phyloP scores from a whole-genome alignment of 2,329 filamentous ascomycete genomes.

The Paecilomyces dactylethromorphus region DNA sequence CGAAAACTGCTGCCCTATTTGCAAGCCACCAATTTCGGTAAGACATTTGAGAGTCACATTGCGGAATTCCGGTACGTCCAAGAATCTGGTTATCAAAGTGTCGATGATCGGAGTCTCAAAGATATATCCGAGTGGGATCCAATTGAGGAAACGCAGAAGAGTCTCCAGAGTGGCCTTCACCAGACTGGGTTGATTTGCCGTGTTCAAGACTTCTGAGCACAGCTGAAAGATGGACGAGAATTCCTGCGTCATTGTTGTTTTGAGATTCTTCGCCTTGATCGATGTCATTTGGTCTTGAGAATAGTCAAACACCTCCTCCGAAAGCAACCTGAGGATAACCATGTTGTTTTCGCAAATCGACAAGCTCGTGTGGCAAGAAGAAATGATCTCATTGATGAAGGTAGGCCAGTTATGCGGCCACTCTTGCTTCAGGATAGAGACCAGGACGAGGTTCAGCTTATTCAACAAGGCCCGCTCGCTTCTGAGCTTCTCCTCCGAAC shows the following conservation, averaged over 20 bases:
- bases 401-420: slow-evolving; percentile 99
- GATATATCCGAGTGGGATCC: slow-evolving; percentile 97
- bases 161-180: slow-evolving; percentile 97
- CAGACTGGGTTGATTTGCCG: slow-evolving; percentile 78
- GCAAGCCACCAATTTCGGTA: slow-evolving; percentile 91
- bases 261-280: slow-evolving; percentile 88
- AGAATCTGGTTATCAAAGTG: slow-evolving; percentile 83
- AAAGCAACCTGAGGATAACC: slow-evolving; percentile 90
- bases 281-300: slow-evolving; percentile 99
- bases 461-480: slow-evolving; percentile 85
- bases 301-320: slow-evolving; percentile 98
- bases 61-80: slow-evolving; percentile 89
- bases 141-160: slow-evolving; percentile 92
- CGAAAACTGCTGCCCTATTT: slow-evolving; percentile 66
- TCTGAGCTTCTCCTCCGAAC: slow-evolving; percentile 79
- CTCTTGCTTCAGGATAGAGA: slow-evolving; percentile 97
- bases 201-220: slow-evolving; percentile 89
- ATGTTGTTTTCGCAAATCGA: slow-evolving; percentile 99
- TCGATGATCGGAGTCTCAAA: slow-evolving; percentile 97
- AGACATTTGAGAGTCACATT: slow-evolving; percentile 95
- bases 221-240: slow-evolving; percentile 98
- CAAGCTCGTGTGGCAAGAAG: slow-evolving; percentile 87
- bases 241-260: slow-evolving; percentile 97
- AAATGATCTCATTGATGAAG: slow-evolving; percentile 99
- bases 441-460: slow-evolving; percentile 95